phyloP scores from a whole-genome alignment of 305 asterid species.

The Fraxinus velutina region DNA sequence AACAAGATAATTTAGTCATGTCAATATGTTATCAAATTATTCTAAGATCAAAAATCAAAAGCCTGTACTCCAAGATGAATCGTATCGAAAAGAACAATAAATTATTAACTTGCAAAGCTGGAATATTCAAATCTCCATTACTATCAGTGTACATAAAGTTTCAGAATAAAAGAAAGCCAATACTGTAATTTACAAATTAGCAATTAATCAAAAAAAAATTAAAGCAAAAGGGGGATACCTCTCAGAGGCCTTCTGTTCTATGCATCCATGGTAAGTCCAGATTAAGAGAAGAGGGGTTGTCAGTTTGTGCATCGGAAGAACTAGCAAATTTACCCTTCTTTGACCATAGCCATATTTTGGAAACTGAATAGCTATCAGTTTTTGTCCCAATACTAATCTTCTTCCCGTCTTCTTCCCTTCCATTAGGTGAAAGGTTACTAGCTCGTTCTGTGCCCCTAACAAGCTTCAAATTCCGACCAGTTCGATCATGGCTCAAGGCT shows the following conservation, averaged over 20 bases:
- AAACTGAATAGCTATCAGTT: constrained; percentile 89
- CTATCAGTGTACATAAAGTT: constrained; percentile 28
- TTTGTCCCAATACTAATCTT: constrained; percentile 68
- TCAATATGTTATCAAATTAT: constrained; percentile 15
- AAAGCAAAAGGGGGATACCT: constrained; percentile 19
- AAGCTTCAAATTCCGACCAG: constrained; percentile 22
- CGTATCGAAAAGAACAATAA: neutral
- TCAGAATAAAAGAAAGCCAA: constrained; percentile 27
- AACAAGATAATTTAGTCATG: constrained; percentile 6
- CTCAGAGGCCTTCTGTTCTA: constrained; percentile 47
- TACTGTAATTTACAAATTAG: constrained; percentile 21
- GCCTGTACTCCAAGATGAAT: neutral
- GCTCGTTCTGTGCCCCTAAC: constrained; percentile 27
- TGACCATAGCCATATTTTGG: constrained; percentile 98
- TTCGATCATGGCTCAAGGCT: constrained; percentile 48
- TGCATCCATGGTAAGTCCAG: constrained; percentile 56
- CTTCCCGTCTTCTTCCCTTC: constrained; percentile 56
- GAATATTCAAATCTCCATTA: constrained; percentile 17
- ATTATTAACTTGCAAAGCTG: neutral
- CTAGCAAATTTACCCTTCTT: constrained; percentile 71
- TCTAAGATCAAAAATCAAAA: neutral
- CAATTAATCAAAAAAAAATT: constrained; percentile 27
- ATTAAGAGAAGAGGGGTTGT: constrained; percentile 40
- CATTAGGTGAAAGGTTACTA: constrained; percentile 25
- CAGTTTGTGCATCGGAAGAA: constrained; percentile 42